These are phyloP conservation scores for Schizopora paradoxa DNA, from an alignment of 1,284 basidiomycete genomes.

Conservation along the genomic window DNA sequence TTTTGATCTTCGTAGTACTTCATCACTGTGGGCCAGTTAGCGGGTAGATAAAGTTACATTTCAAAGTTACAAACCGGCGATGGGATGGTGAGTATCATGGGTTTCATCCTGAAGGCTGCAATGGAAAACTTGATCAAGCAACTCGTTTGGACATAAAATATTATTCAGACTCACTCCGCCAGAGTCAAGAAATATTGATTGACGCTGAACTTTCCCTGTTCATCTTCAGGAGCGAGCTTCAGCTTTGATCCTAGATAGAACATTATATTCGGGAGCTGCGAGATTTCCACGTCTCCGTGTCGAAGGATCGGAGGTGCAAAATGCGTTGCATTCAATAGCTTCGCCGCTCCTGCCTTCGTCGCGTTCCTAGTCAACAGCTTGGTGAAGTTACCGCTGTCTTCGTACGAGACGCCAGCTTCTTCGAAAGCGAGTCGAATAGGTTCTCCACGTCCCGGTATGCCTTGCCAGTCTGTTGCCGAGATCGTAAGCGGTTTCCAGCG, in stretches of 20 bases:
- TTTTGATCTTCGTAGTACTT: conserved; percentile 16
- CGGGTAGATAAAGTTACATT: neutral
- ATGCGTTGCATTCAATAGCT: conserved; percentile 25
- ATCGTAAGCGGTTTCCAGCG: neutral
- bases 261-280: conserved; percentile 39
- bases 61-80: conserved; percentile 7
- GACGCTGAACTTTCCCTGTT: conserved; percentile 22
- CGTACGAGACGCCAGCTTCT: conserved; percentile 33
- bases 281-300: conserved; percentile 24
- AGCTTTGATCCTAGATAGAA: conserved; percentile 38
- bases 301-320: conserved; percentile 36
- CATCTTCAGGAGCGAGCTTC: conserved; percentile 29
- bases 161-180: conserved; percentile 21
- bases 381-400: conserved; percentile 25
- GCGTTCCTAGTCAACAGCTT: conserved; percentile 21
- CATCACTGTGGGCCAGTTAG: neutral
- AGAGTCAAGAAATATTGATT: conserved; percentile 33
- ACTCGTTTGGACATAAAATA: neutral
- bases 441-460: conserved; percentile 43
- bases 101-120: conserved; percentile 13
- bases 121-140: neutral
- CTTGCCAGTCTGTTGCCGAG: conserved; percentile 24
- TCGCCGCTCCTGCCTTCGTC: conserved; percentile 20
- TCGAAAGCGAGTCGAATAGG: conserved; percentile 43
- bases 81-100: conserved; percentile 16